Base-by-base conservation (phyloP, 2,329 filamentous ascomycete genomes). In the Aspergillus unguis region DNA sequence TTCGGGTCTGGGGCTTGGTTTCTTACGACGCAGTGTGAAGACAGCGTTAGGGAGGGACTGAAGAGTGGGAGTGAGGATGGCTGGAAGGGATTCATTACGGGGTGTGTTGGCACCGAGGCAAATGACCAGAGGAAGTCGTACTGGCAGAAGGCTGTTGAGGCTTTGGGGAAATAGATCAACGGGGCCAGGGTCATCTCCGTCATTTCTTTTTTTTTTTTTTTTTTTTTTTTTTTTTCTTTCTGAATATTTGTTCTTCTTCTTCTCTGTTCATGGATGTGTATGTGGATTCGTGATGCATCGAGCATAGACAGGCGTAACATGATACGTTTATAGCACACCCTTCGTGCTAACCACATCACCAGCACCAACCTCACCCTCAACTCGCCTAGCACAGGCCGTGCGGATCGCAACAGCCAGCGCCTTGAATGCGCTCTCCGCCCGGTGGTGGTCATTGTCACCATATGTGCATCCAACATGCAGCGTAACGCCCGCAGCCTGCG, bases 351-450 rank as follows among this genome's bases (percentile, higher is more conserved):
- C 89, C 27, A 97, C 85, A 79, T 99, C 94, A 2, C 90, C 91
- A 74, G 95, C 91, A 69, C 87, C 90, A 43, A 86, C 83, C 44
- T 96, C 86, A 8, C 90, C 90, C 38, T 84, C 82, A 31, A 92
- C 84, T 62, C 84, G 80, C 62, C 84, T 81, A 46, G 82, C 81
- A 44, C 86, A 92, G 7, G 94, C 94, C 71, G 82, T 82, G 63
- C 87, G 81, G 50, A 95, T 80, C 6, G 94, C 94, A 41, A 96
- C 85, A 0, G 94, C 94, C 61, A 97, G 74, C 43, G 94, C 94
- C 82, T 99, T 99, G 75, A 99, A 96, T 11, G 92, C 94, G 70
- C 88, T 94, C 82, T 97, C 94, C 7, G 94, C 92, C 53, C 92
- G 81, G 77, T 97, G 94, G 74, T 97, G 94, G 75, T 97, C 94